phyloP scores from a whole-genome alignment of 2,329 filamentous ascomycete genomes.

The Bretziella fagacearum region DNA sequence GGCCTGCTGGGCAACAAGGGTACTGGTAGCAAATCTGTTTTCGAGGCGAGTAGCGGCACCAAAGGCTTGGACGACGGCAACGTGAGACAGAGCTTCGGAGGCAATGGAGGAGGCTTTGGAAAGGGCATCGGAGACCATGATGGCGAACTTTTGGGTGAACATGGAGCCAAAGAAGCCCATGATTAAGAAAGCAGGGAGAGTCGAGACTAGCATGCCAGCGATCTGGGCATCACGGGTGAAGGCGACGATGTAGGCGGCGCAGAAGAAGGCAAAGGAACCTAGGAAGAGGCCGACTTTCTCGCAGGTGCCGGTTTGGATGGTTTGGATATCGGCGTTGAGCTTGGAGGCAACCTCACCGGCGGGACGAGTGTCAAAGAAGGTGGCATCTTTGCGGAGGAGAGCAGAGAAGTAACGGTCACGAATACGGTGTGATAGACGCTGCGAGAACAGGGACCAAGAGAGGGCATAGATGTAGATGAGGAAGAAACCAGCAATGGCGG shows the following conservation, averaged over 20 bases:
- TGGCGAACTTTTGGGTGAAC: conserved; percentile 35
- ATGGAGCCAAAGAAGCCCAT: conserved; percentile 39
- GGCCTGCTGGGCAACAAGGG: conserved; percentile 32
- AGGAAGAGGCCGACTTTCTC: conserved; percentile 55
- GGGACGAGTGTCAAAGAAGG: conserved; percentile 46
- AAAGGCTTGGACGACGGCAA: conserved; percentile 47
- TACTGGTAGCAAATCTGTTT: conserved; percentile 36
- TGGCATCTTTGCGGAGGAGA: conserved; percentile 42
- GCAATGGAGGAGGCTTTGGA: conserved; percentile 44
- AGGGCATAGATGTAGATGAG: conserved; percentile 47
- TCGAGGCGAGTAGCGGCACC: conserved; percentile 42
- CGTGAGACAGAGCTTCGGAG: conserved; percentile 42
- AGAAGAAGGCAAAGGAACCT: conserved; percentile 45
- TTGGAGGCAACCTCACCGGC: conserved; percentile 46
- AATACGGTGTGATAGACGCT: conserved; percentile 44
- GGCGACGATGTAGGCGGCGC: conserved; percentile 49
- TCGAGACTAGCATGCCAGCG: conserved; percentile 45
- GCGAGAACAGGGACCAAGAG: conserved; percentile 47
- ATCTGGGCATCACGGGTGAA: conserved; percentile 47
- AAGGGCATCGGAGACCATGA: conserved; percentile 33
- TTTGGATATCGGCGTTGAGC: conserved; percentile 47
- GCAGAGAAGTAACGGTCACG: conserved; percentile 42
- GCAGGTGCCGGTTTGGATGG: conserved; percentile 49
- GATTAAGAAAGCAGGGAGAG: conserved; percentile 45
- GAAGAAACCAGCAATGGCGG: conserved; percentile 45